phyloP scores from a whole-genome alignment of 805 yeast species.

The Ogataea pini region DNA sequence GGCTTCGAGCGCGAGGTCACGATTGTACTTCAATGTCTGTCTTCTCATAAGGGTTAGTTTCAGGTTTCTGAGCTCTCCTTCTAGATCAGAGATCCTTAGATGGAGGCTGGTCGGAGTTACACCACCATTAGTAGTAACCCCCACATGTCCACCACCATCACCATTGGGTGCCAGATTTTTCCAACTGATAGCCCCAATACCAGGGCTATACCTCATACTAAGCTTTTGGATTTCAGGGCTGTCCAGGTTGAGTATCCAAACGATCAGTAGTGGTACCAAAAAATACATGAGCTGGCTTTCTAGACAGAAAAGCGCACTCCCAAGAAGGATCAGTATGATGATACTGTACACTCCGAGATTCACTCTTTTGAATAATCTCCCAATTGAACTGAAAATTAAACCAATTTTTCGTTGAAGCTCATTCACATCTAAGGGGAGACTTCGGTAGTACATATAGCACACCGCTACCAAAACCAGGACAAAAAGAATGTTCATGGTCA shows the following conservation, averaged over 20 bases:
- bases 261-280: conserved; percentile 13
- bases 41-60: conserved; percentile 11
- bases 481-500: conserved; percentile 14
- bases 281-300: conserved; percentile 16
- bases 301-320: conserved; percentile 16
- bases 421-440: conserved; percentile 14
- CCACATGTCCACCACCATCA: not conserved
- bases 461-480: conserved; percentile 5
- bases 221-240: conserved; percentile 1
- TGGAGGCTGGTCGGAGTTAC: conserved; percentile 5
- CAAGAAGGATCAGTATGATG: conserved; percentile 16
- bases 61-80: conserved; percentile 14
- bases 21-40: conserved; percentile 12
- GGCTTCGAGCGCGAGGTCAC: conserved; percentile 14
- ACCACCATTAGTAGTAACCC: not conserved
- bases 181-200: not conserved
- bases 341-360: conserved; percentile 13
- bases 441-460: conserved; percentile 15
- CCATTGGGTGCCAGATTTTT: not conserved
- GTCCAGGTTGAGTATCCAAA: conserved; percentile 17
- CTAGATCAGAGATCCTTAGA: conserved; percentile 12
- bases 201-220: not conserved
- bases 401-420: conserved; percentile 11
- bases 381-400: conserved; percentile 9
- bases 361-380: conserved; percentile 9